Percentiles rank a stretch among this genome's conserved stretches.
phyloP scores from a whole-genome alignment of 139 green algal species.

The Chlamydomonas incerta region DNA sequence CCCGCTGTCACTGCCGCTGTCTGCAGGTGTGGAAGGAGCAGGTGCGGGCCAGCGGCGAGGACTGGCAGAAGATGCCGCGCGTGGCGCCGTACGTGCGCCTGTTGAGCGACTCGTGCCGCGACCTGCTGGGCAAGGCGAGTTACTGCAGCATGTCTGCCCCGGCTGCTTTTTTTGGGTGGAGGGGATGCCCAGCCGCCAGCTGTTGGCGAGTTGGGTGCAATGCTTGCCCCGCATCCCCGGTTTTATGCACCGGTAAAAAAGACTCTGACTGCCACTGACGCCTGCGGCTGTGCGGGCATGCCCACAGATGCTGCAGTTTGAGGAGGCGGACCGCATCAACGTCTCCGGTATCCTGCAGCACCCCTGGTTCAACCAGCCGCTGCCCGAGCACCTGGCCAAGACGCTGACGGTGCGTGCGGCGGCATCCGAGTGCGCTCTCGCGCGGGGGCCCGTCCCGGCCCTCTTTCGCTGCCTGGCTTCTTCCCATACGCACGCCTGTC shows the following conservation, averaged over 20 bases:
- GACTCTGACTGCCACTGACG: too few species aligned
- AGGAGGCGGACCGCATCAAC: slow-evolving; percentile 75
- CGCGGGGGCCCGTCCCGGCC: too few species aligned
- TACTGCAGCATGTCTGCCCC: too few species aligned
- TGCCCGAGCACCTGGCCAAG: slow-evolving; percentile 63
- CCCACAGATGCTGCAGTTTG: slow-evolving; percentile 57
- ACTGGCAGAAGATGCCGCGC: slow-evolving; percentile 60
- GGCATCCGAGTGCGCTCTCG: too few species aligned
- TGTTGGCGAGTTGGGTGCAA: too few species aligned
- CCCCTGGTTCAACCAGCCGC: slow-evolving; percentile 89
- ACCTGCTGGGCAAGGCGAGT: slow-evolving; percentile 50
- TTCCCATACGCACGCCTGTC: too few species aligned
- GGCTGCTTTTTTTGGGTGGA: too few species aligned
- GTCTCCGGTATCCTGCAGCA: slow-evolving; percentile 86
- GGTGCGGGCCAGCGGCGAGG: slow-evolving; percentile 53
- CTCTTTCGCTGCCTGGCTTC: too few species aligned
- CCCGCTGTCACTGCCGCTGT: neutral
- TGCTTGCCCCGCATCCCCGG: too few species aligned
- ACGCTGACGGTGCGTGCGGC: slow-evolving; percentile 42
- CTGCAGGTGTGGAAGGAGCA: slow-evolving; percentile 68
- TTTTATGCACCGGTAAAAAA: too few species aligned
- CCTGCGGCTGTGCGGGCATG: too few species aligned
- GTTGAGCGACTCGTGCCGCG: slow-evolving; percentile 44
- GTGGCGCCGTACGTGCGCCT: slow-evolving; percentile 43
- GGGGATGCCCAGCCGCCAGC: too few species aligned